Evolutionary conservation across 2,329 filamentous ascomycete species (phyloP).

Genomic region (Ophiostoma sp.): DNA sequence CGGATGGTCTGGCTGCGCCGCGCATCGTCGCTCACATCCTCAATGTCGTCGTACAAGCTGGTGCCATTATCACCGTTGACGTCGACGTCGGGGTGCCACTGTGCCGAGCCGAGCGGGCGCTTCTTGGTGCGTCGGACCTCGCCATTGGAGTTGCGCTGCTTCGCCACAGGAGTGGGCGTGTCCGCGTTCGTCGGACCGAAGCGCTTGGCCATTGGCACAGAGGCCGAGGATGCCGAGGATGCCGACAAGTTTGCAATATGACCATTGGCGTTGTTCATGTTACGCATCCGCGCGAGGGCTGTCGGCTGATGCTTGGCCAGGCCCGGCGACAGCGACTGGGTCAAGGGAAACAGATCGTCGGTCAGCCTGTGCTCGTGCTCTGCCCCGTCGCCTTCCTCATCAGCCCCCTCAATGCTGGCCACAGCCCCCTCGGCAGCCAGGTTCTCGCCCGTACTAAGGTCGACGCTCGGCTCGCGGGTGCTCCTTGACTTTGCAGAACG

Average conservation of each 20-base stretch:
- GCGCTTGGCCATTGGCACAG: not conserved
- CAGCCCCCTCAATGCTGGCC: not conserved
- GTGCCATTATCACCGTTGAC: not conserved
- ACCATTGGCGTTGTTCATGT: not conserved
- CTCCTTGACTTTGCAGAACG: not conserved
- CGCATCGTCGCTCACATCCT: conserved; percentile 20
- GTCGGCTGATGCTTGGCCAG: conserved; percentile 12
- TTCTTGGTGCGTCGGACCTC: conserved; percentile 19
- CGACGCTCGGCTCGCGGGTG: conserved; percentile 20
- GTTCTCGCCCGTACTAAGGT: conserved; percentile 22
- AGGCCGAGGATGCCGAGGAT: not conserved
- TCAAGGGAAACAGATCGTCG: conserved; percentile 1
- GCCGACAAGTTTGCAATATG: not conserved
- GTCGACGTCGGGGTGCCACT: conserved; percentile 7
- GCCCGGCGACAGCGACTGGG: conserved; percentile 21
- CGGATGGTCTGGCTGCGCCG: not conserved
- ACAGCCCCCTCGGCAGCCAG: not conserved
- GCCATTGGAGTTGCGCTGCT: not conserved
- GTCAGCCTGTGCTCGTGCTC: not conserved
- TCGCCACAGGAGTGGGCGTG: not conserved
- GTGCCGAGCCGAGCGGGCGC: conserved; percentile 17
- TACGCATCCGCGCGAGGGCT: conserved; percentile 10
- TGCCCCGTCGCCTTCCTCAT: not conserved
- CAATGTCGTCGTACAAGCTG: conserved; percentile 21
- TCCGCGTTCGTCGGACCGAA: not conserved